Evolutionary conservation across 148 eudicot genomes (phyloP).

Genomic region (Amaranthus palmeri): DNA sequence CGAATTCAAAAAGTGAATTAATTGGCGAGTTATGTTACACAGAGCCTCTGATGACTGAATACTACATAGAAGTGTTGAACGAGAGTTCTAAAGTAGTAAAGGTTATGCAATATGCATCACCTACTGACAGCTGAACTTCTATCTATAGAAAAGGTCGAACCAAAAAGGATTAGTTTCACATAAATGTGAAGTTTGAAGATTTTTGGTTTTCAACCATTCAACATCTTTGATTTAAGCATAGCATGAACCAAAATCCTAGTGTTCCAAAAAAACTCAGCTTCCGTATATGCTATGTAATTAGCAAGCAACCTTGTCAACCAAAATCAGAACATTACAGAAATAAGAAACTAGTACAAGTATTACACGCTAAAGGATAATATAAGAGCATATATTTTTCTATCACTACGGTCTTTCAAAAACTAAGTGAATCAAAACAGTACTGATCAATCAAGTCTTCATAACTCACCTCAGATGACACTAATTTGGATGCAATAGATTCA

Average conservation of each 20-base stretch:
- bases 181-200: background rate
- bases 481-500: conserved; percentile 69
- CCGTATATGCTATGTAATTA: background rate
- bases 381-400: background rate
- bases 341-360: background rate
- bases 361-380: background rate
- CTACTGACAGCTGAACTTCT: background rate
- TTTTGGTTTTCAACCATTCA: background rate
- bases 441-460: background rate
- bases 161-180: background rate
- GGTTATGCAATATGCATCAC: background rate
- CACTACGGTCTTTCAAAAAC: background rate
- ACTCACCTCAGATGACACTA: conserved; percentile 56
- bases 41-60: background rate
- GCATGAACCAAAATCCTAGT: background rate
- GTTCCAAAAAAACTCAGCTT: background rate
- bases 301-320: background rate
- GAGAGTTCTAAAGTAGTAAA: background rate
- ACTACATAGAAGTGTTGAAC: background rate
- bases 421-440: background rate
- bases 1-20: no score
- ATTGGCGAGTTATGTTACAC: no score
- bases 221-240: background rate
- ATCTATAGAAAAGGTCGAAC: background rate
- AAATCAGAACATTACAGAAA: background rate